Evolutionary conservation across 2,329 filamentous ascomycete genomes (phyloP).

Genomic region (Penicillium sp.): DNA sequence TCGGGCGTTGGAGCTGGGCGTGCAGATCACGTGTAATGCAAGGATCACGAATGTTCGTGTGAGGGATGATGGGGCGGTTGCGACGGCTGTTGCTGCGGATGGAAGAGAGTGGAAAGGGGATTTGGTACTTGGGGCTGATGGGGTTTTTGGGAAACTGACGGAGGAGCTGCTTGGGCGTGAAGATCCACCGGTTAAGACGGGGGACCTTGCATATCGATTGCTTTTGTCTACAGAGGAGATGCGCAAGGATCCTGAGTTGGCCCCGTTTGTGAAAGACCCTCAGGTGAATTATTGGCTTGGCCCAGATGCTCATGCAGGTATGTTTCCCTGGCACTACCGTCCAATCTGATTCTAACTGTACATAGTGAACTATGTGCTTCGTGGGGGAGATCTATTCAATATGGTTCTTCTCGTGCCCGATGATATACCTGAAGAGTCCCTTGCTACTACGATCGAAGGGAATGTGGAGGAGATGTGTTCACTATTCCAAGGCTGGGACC

Average conservation of each 20-base stretch:
- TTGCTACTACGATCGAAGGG: slow-evolving; percentile 48
- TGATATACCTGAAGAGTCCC: slow-evolving; percentile 56
- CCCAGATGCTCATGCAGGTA: slow-evolving; percentile 50
- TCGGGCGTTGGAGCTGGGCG: slow-evolving; percentile 51
- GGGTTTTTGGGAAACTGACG: slow-evolving; percentile 37
- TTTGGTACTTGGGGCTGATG: slow-evolving; percentile 29
- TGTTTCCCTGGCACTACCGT: not conserved
- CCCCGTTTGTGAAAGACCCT: slow-evolving; percentile 47
- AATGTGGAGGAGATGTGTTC: slow-evolving; percentile 56
- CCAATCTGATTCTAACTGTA: not conserved
- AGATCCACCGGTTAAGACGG: slow-evolving; percentile 52
- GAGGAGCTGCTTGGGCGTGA: slow-evolving; percentile 46
- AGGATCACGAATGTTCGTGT: slow-evolving; percentile 46
- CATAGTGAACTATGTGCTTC: slow-evolving; percentile 59
- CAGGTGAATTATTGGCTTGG: slow-evolving; percentile 58
- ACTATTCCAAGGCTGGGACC: slow-evolving; percentile 60
- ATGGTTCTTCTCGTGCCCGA: slow-evolving; percentile 66
- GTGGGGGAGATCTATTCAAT: slow-evolving; percentile 46
- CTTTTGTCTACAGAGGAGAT: slow-evolving; percentile 52
- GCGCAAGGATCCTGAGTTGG: slow-evolving; percentile 49
- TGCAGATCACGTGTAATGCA: slow-evolving; percentile 45
- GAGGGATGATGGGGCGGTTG: slow-evolving; percentile 28
- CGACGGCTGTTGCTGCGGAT: slow-evolving; percentile 38
- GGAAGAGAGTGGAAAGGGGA: slow-evolving; percentile 26
- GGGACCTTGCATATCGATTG: slow-evolving; percentile 59